phyloP scores from a whole-genome alignment of 306 rosid species.

The Prunus mume region DNA sequence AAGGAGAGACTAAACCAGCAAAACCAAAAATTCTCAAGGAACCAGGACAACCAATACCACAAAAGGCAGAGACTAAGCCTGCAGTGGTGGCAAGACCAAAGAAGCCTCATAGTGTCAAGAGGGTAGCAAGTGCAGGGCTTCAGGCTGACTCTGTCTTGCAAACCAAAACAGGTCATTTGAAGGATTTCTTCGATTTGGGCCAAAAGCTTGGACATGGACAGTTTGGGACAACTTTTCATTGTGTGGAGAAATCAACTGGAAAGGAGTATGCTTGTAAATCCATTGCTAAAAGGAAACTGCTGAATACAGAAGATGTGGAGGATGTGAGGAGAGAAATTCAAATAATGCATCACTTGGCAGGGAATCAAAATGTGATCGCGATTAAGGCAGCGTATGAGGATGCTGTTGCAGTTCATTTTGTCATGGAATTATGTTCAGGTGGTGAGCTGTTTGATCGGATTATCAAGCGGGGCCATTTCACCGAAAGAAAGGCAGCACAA shows the following conservation, averaged over 20 bases:
- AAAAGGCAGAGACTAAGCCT: constrained; percentile 16
- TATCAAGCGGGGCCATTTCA: constrained; percentile 61
- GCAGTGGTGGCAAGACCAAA: constrained; percentile 23
- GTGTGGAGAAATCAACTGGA: constrained; percentile 65
- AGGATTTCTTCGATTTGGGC: constrained; percentile 59
- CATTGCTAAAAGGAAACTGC: constrained; percentile 66
- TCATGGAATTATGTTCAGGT: constrained; percentile 86
- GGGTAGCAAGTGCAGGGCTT: constrained; percentile 61
- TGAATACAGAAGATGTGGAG: constrained; percentile 63
- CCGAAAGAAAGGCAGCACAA: constrained; percentile 76
- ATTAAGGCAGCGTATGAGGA: constrained; percentile 86
- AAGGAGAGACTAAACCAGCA: constrained; percentile 22
- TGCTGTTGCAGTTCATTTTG: constrained; percentile 76
- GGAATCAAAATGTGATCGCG: constrained; percentile 47
- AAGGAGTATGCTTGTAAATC: constrained; percentile 85
- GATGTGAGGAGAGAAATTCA: constrained; percentile 93
- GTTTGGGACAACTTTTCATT: constrained; percentile 74
- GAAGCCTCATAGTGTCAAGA: constrained; percentile 46
- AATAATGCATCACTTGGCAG: constrained; percentile 87
- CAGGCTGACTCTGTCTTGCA: constrained; percentile 56
- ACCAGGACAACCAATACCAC: background rate
- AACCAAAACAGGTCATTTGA: constrained; percentile 63
- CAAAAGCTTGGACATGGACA: constrained; percentile 79
- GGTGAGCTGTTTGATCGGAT: constrained; percentile 93
- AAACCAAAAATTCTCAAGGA: background rate